phyloP scores from a whole-genome alignment of 75 land plant genomes.

The Selaginella tamariscina region DNA sequence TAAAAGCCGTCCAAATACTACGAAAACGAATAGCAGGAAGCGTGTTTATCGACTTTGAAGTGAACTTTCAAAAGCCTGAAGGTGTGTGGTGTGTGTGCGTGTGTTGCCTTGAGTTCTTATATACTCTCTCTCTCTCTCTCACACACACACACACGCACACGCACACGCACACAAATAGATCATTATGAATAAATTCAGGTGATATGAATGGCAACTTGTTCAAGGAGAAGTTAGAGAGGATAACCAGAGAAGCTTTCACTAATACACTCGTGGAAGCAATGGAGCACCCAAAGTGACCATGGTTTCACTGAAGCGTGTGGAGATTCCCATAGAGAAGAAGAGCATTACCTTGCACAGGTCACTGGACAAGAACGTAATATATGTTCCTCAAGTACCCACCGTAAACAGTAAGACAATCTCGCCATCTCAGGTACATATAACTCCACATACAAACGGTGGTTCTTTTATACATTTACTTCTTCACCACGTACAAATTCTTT shows the following conservation, averaged over 20 bases:
- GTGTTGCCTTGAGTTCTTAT: slow-evolving; percentile 10
- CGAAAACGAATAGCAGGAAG: slow-evolving; percentile 20
- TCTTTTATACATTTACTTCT: no score
- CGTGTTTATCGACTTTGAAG: slow-evolving; percentile 22
- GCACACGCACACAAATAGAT: no score
- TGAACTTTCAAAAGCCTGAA: slow-evolving; percentile 14
- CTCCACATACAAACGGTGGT: no score
- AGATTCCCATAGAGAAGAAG: background rate
- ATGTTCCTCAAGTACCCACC: background rate
- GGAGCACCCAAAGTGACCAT: slow-evolving; percentile 17
- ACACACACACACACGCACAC: no score
- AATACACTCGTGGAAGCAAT: slow-evolving; percentile 15
- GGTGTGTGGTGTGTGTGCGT: background rate
- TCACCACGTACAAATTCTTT: no score
- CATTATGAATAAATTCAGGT: no score
- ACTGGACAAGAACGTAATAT: background rate
- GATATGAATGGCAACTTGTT: slow-evolving; percentile 15
- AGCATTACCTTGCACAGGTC: background rate
- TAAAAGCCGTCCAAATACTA: slow-evolving; percentile 14
- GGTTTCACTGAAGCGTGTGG: slow-evolving; percentile 15
- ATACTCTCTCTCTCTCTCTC: no score
- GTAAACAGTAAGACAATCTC: no score
- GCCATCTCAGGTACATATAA: no score
- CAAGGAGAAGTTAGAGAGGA: slow-evolving; percentile 21
- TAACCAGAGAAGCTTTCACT: slow-evolving; percentile 15